These are phyloP conservation scores for Leptographium wingfieldii DNA, from an alignment of 2,329 filamentous ascomycete genomes.

Conservation along the genomic window DNA sequence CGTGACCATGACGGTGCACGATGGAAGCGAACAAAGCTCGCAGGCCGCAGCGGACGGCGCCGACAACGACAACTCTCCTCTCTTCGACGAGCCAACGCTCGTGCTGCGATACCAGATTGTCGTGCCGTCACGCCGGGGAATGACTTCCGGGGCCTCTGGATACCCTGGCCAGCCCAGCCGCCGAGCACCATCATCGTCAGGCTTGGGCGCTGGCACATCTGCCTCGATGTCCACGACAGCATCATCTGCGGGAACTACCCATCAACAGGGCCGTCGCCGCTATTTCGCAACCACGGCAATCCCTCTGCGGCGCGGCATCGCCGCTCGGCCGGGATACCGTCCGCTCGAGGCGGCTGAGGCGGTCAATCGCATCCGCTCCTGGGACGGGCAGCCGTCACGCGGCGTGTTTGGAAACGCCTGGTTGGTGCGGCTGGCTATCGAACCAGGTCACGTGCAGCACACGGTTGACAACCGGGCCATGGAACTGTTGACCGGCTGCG, in stretches of 20 bases:
- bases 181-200: background rate
- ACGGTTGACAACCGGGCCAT: conserved; percentile 1
- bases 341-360: conserved; percentile 7
- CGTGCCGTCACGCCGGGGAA: background rate
- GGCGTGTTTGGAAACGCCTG: conserved; percentile 13
- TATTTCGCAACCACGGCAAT: conserved; percentile 10
- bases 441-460: conserved; percentile 8
- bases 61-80: background rate
- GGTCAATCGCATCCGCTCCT: conserved; percentile 6
- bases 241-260: background rate
- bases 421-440: conserved; percentile 11
- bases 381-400: conserved; percentile 9
- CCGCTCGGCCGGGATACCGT: conserved; percentile 10
- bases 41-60: background rate
- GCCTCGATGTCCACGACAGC: background rate
- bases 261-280: conserved; percentile 6
- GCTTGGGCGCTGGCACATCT: background rate
- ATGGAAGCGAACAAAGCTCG: background rate
- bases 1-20: conserved; percentile 12
- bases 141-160: background rate
- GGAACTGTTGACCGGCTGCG: conserved; percentile 5
- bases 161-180: background rate
- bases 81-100: conserved; percentile 1
- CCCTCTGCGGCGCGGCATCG: conserved; percentile 8
- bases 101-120: conserved; percentile 11